Percentiles rank a stretch among this genome's conserved stretches.
Conservation (phyloP, 169 alveolate genomes). For the Cryptosporidium muris region DNA sequence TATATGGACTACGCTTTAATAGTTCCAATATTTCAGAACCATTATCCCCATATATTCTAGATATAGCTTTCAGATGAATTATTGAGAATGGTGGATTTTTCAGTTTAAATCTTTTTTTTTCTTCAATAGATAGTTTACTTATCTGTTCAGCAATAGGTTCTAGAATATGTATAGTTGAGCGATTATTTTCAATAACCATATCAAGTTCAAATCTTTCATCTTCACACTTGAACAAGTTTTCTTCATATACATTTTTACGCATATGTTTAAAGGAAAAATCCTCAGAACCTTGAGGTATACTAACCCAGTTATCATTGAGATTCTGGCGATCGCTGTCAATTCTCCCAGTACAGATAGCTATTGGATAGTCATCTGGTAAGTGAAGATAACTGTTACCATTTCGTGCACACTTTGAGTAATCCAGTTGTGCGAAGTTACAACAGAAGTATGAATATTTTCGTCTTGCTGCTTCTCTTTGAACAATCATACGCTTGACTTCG, state of each 20-base stretch:
- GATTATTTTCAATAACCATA: conserved; percentile 77
- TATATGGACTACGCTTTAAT: conserved; percentile 75
- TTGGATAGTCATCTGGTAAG: conserved; percentile 63
- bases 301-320: conserved; percentile 80
- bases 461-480: conserved; percentile 67
- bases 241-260: conserved; percentile 85
- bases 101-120: conserved; percentile 71
- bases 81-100: conserved; percentile 71
- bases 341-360: conserved; percentile 66
- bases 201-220: conserved; percentile 86
- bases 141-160: conserved; percentile 75
- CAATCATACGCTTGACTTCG: conserved; percentile 64
- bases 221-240: conserved; percentile 83
- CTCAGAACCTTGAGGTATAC: conserved; percentile 87
- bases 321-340: conserved; percentile 38
- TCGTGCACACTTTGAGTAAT: conserved; percentile 43
- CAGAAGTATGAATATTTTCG: conserved; percentile 64
- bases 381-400: conserved; percentile 67
- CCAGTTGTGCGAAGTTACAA: conserved; percentile 66
- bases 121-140: conserved; percentile 68
- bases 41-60: conserved; percentile 80
- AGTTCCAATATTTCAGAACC: conserved; percentile 77
- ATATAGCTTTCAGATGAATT: conserved; percentile 76
- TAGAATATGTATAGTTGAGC: conserved; percentile 74
- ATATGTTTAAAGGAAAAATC: conserved; percentile 80